These are phyloP conservation scores for Chlorella sp. DNA, from an alignment of 139 green algal species.

Conservation along the genomic window DNA sequence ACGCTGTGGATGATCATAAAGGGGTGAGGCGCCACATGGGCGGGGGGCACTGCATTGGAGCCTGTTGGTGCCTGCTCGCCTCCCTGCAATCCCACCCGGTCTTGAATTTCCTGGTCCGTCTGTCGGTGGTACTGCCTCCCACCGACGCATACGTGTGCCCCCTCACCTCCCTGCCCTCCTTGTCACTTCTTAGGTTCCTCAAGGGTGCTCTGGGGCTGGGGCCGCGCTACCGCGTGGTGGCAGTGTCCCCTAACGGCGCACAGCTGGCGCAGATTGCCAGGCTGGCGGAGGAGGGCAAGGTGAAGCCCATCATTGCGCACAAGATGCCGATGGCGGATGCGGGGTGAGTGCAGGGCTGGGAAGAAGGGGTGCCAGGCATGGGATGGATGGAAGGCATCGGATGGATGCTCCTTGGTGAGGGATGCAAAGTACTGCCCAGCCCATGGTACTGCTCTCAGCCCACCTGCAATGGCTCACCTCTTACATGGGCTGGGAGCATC, in stretches of 20 bases:
- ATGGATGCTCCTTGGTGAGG: no score
- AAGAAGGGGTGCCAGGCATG: neutral
- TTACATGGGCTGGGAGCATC: no score
- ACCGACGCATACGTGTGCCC: no score
- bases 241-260: slow-evolving; percentile 26
- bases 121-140: neutral
- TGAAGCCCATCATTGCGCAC: slow-evolving; percentile 35
- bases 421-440: neutral
- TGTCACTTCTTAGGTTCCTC: neutral
- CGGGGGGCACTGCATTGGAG: neutral
- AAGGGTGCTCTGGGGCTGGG: slow-evolving; percentile 4
- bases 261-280: slow-evolving; percentile 39
- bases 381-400: neutral
- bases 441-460: neutral
- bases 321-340: slow-evolving; percentile 43
- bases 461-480: neutral
- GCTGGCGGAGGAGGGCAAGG: slow-evolving; percentile 39
- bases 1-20: neutral
- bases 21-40: neutral
- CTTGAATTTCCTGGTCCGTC: no score
- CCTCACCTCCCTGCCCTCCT: no score
- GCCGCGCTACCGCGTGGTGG: neutral
- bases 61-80: neutral
- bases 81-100: no score
- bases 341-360: neutral